Conservation (phyloP, 495 filamentous ascomycete genomes). For the Talaromyces nanjingensis region DNA sequence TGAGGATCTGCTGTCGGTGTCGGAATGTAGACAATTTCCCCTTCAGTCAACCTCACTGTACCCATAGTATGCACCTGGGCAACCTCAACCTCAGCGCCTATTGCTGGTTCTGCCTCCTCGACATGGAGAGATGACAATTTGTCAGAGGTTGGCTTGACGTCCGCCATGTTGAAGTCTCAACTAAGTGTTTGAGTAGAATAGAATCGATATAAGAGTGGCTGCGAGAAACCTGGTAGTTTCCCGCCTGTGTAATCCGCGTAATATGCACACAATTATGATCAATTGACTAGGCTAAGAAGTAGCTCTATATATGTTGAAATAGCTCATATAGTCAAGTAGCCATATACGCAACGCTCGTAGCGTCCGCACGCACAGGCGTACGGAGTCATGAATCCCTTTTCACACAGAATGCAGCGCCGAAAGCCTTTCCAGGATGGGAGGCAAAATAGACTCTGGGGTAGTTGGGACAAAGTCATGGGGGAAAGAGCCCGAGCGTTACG, state of each 20-base stretch:
- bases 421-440: neutral
- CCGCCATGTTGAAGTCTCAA: neutral
- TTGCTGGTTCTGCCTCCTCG: constrained; percentile 14
- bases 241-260: constrained; percentile 1
- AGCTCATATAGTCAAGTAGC: neutral
- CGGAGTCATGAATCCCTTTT: neutral
- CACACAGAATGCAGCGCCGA: neutral
- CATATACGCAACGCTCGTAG: neutral
- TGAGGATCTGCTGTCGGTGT: constrained; percentile 23
- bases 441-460: constrained; percentile 1
- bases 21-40: constrained; percentile 22
- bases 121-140: constrained; percentile 13
- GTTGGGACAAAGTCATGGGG: neutral
- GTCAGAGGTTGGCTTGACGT: neutral
- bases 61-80: constrained; percentile 18
- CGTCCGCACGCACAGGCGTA: neutral
- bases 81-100: neutral
- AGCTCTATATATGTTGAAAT: constrained; percentile 5
- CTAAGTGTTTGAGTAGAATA: neutral
- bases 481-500: constrained; percentile 2
- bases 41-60: constrained; percentile 24
- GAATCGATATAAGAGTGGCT: neutral
- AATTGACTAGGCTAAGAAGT: neutral
- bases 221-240: constrained; percentile 7
- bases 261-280: neutral